phyloP scores from a whole-genome alignment of 495 filamentous ascomycete genomes.

The Bacidia rubella region DNA sequence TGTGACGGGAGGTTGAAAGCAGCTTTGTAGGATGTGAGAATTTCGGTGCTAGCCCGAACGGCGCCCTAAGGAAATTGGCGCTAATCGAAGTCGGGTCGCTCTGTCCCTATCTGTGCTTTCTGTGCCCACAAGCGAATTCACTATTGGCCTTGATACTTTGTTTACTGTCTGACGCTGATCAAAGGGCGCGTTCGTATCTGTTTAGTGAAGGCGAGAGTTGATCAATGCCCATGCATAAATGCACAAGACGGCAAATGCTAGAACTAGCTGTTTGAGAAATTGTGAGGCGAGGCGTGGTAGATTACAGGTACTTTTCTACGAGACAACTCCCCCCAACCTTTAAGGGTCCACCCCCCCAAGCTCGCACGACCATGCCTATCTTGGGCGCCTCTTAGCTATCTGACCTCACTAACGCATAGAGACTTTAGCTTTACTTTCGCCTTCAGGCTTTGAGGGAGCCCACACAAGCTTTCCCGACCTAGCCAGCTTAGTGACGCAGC shows the following conservation, averaged over 20 bases:
- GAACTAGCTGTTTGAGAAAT: neutral
- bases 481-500: neutral
- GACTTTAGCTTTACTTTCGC: neutral
- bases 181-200: neutral
- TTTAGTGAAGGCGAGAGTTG: neutral
- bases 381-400: no score
- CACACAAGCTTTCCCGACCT: neutral
- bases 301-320: neutral
- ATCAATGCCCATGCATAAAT: no score
- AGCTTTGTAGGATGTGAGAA: constrained; percentile 1
- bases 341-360: no score
- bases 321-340: neutral
- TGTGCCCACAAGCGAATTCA: neutral
- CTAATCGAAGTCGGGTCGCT: constrained; percentile 2
- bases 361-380: no score
- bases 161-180: neutral
- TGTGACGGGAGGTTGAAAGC: constrained; percentile 5
- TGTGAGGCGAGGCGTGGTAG: neutral
- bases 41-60: constrained; percentile 7
- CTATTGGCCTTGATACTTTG: neutral
- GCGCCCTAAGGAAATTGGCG: constrained; percentile 2
- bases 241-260: neutral
- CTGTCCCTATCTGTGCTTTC: neutral
- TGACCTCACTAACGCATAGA: no score
- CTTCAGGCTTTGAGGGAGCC: neutral